These are phyloP conservation scores for Diaporthe sp. DNA, from an alignment of 2,329 filamentous ascomycete species.

Conservation along the genomic window DNA sequence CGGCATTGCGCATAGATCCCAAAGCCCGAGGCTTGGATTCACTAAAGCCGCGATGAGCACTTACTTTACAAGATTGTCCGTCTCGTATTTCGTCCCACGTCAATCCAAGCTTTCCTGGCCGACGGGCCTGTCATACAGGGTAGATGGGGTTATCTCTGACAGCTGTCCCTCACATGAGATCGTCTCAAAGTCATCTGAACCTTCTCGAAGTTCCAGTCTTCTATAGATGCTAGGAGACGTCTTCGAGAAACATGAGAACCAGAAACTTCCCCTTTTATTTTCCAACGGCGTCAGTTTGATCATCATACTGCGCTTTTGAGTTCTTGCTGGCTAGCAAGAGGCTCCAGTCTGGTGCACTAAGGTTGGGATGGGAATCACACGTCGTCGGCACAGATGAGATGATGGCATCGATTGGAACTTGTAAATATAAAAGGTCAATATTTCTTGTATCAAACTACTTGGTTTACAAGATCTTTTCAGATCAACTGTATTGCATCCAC, in stretches of 20 bases:
- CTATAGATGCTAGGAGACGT: neutral
- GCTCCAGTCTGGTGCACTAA: neutral
- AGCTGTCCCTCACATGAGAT: neutral
- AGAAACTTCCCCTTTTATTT: neutral
- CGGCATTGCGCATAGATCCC: neutral
- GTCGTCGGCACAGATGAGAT: too few species aligned
- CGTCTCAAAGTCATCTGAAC: slow-evolving; percentile 1
- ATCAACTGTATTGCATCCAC: neutral
- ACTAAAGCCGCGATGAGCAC: neutral
- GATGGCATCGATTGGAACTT: neutral
- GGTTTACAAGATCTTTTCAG: neutral
- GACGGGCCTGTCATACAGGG: neutral
- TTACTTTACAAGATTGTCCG: neutral
- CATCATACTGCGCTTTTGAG: neutral
- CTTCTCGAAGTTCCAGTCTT: neutral
- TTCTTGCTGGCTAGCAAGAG: neutral
- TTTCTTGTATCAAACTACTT: neutral
- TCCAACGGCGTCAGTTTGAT: neutral
- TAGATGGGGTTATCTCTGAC: neutral
- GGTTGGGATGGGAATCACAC: neutral
- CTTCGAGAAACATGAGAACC: neutral
- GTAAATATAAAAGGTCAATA: neutral
- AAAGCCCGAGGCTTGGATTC: neutral
- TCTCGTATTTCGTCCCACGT: neutral
- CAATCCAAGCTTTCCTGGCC: neutral